Evolutionary conservation across 331 rosid species (phyloP).

Genomic region (Telfairia occidentalis): DNA sequence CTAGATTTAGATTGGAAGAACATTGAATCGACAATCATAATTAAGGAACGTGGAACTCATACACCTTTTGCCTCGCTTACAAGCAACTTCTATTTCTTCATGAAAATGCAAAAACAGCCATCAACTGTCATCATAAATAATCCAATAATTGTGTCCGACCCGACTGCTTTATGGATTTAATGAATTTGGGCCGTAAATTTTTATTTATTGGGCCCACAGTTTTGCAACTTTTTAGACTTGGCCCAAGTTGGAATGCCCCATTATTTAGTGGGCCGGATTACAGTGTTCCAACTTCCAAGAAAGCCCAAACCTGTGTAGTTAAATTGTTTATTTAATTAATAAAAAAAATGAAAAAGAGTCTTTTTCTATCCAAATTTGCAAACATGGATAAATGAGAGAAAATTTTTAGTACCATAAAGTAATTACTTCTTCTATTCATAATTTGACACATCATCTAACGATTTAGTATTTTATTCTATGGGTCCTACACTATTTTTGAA

Average conservation of each 20-base stretch:
- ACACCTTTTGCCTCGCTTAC: neutral
- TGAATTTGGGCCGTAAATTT: neutral
- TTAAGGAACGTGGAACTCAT: neutral
- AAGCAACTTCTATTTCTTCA: conserved; percentile 2
- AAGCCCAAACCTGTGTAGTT: neutral
- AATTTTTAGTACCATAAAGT: too few relatives aligned
- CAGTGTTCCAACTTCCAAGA: neutral
- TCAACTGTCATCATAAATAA: neutral
- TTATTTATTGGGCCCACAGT: neutral
- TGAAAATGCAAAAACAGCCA: neutral
- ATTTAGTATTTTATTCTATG: too few relatives aligned
- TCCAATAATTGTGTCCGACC: neutral
- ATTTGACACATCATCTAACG: too few relatives aligned
- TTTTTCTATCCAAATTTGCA: too few relatives aligned
- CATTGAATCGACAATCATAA: neutral
- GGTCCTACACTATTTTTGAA: too few relatives aligned
- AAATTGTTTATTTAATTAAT: too few relatives aligned
- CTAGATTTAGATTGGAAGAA: neutral
- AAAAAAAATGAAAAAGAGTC: neutral
- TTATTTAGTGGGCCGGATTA: neutral
- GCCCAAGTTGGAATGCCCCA: neutral
- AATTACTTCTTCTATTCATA: too few relatives aligned
- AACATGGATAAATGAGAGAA: too few relatives aligned
- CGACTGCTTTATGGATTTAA: neutral
- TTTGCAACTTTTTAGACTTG: neutral